Conservation (phyloP, 2,329 filamentous ascomycete genomes). For the Scedosporium dehoogii region DNA sequence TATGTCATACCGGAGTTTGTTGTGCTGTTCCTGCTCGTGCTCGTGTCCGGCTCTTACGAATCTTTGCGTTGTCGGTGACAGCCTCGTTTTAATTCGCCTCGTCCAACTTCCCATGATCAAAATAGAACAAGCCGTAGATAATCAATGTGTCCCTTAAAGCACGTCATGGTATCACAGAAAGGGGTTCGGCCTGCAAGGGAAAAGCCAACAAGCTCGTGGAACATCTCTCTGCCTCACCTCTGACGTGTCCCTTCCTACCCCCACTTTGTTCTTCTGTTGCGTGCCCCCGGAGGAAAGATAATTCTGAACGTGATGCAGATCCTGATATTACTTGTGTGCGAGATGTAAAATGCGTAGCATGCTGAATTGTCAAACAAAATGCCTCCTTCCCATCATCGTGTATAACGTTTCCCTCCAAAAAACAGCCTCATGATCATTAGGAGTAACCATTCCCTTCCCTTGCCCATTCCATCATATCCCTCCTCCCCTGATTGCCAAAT, state of each 20-base stretch:
- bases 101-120: not conserved
- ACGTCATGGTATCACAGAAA: not conserved
- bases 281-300: too few species aligned
- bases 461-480: too few species aligned
- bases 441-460: not conserved
- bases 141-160: not conserved
- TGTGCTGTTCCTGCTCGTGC: not conserved
- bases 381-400: not conserved
- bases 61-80: not conserved
- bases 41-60: not conserved
- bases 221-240: not conserved
- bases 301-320: too few species aligned
- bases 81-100: not conserved
- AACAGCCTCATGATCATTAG: not conserved
- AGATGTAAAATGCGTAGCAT: too few species aligned
- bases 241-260: not conserved
- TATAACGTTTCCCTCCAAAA: not conserved
- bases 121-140: not conserved
- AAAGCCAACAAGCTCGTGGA: not conserved
- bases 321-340: too few species aligned
- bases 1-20: too few species aligned
- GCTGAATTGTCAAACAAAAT: not conserved
- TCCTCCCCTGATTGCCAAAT: not conserved
- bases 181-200: not conserved
- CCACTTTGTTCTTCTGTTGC: not conserved